Percentiles rank a stretch among this genome's conserved stretches.
These are phyloP conservation scores for Fusarium solani-melongenae DNA, from an alignment of 2,329 filamentous ascomycete genomes.

Conservation along the genomic window DNA sequence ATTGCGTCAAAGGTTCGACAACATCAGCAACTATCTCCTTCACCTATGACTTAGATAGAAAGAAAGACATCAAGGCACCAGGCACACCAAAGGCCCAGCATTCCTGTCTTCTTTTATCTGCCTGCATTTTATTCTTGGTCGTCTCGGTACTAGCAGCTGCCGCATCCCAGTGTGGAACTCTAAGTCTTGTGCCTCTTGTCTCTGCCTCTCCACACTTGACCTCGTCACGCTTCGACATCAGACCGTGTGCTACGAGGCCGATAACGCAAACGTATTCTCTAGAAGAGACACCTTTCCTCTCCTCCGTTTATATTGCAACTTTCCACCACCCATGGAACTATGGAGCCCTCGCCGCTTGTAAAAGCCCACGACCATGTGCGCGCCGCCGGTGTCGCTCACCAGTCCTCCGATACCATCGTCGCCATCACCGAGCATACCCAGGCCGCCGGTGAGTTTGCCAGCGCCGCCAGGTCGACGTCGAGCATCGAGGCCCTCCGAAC, in stretches of 20 bases:
- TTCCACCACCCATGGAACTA: constrained; percentile 34
- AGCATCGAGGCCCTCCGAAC: constrained; percentile 82
- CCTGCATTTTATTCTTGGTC: background rate
- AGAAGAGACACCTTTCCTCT: background rate
- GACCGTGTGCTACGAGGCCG: background rate
- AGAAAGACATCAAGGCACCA: background rate
- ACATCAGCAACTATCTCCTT: background rate
- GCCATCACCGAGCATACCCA: constrained; percentile 89
- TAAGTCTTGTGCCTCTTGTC: constrained; percentile 22
- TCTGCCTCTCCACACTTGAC: constrained; percentile 35
- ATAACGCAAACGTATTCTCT: background rate
- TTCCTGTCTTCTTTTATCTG: background rate
- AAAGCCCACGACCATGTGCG: constrained; percentile 90
- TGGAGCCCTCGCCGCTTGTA: constrained; percentile 53
- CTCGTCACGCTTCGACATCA: constrained; percentile 30
- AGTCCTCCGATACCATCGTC: constrained; percentile 79
- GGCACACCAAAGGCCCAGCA: background rate
- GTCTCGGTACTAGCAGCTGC: background rate
- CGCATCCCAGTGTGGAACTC: background rate
- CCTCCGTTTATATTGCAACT: background rate
- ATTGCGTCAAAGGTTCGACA: background rate
- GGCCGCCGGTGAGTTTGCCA: constrained; percentile 89
- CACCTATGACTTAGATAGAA: background rate
- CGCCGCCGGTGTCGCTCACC: constrained; percentile 81
- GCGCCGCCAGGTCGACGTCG: constrained; percentile 78